Percentiles rank a stretch among this genome's conserved stretches.
phyloP scores from a whole-genome alignment of 2,329 filamentous ascomycete species.

The Plectosphaerella plurivora region DNA sequence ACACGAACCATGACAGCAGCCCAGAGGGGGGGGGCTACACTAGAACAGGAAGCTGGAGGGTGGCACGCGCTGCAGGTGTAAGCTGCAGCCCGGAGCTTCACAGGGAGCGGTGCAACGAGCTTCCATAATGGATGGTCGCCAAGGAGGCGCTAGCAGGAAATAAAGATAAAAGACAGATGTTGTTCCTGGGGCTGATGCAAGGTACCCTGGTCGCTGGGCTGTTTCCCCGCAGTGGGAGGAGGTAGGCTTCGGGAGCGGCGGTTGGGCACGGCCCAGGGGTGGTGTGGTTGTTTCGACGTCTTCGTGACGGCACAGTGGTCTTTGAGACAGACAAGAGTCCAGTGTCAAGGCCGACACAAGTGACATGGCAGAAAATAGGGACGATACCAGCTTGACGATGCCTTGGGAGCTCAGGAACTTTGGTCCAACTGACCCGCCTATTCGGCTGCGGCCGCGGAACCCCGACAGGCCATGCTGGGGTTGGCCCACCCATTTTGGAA shows the following conservation, averaged over 20 bases:
- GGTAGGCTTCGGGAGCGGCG: neutral
- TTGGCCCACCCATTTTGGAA: neutral
- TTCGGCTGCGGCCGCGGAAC: too few species aligned
- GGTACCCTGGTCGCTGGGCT: neutral
- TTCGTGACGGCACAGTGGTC: too few species aligned
- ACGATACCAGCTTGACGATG: too few species aligned
- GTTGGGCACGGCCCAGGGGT: too few species aligned
- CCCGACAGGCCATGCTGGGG: neutral
- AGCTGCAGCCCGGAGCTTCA: neutral
- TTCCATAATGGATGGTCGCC: neutral
- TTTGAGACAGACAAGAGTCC: too few species aligned
- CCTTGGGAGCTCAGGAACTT: too few species aligned
- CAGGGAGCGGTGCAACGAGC: neutral
- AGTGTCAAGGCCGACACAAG: too few species aligned
- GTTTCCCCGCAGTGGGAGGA: neutral
- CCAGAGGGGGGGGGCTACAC: neutral
- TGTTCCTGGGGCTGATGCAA: neutral
- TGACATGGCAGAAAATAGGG: too few species aligned
- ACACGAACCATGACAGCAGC: neutral
- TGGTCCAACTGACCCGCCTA: too few species aligned
- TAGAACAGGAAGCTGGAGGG: neutral
- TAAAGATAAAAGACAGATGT: neutral
- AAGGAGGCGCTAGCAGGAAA: neutral
- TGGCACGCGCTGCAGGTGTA: neutral
- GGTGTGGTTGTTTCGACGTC: too few species aligned